These are phyloP conservation scores for Suhomyces maxii DNA, from an alignment of 1,139 yeast genomes.

Conservation along the genomic window DNA sequence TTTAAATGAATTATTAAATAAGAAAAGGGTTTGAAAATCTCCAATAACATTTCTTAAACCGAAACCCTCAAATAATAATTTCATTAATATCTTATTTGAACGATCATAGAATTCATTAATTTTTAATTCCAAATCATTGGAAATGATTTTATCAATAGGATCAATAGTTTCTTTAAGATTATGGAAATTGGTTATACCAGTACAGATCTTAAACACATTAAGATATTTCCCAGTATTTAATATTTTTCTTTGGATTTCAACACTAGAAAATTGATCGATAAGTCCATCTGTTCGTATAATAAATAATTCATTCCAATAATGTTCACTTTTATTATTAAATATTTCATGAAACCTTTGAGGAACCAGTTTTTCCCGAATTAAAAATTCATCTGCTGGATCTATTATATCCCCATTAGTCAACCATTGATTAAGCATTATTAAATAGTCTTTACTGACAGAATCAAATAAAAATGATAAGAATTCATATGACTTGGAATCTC, in stretches of 20 bases:
- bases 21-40: conserved; percentile 54
- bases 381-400: conserved; percentile 84
- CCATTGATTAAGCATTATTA: conserved; percentile 76
- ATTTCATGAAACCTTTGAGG: conserved; percentile 33
- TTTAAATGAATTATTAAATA: conserved; percentile 47
- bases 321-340: conserved; percentile 59
- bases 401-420: conserved; percentile 67
- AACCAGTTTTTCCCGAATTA: conserved; percentile 52
- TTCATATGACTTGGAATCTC: conserved; percentile 59
- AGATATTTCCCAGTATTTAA: conserved; percentile 83
- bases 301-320: conserved; percentile 85
- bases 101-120: conserved; percentile 64
- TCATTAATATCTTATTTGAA: conserved; percentile 65
- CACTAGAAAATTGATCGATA: conserved; percentile 60
- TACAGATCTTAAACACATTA: conserved; percentile 66
- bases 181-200: conserved; percentile 41
- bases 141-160: conserved; percentile 48
- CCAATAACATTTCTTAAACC: conserved; percentile 49
- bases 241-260: conserved; percentile 62
- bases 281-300: conserved; percentile 75
- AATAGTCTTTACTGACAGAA: conserved; percentile 63
- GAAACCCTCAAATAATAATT: conserved; percentile 62
- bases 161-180: conserved; percentile 28
- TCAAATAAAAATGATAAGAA: conserved; percentile 57
- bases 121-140: conserved; percentile 56